Evolutionary conservation across 495 filamentous ascomycete species (phyloP), one percentile per base, ranked within the genome.

Genomic region (Penicillium pancosmium): DNA sequence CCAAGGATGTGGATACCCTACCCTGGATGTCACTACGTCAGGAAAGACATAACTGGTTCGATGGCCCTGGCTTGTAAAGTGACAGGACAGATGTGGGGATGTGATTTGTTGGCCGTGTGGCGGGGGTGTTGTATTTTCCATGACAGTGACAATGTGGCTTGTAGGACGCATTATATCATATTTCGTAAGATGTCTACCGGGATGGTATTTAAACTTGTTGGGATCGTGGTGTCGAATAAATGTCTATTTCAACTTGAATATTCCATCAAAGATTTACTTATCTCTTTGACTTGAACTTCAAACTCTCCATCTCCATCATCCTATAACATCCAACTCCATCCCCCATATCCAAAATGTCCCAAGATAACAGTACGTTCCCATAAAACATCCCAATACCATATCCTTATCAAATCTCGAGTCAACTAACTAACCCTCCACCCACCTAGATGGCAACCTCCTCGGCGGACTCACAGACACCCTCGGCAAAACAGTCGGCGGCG

Each of bases 401-500:
- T n/a, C n/a, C n/a, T 3, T 4, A 23, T 23, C 18, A 36, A 1
- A 13, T 31, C 8, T 7, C 8, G 5, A 19, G 3, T 3, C 36
- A 40, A n/a, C 15, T 31, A 31, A 31, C 50, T 7, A 19, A 0
- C 43, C 19, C 27, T 21, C 34, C 38, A 47, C 31, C 31, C 6
- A 36, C 12, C 19, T 31, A 57, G 54, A 52, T 50, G 65, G 62
- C 54, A 66, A 67, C 40, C 65, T 77, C 52, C 57, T 77, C 41
- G 66, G 70, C 25, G 71, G 71, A 21, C 48, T 77, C 13, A 65
- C 66, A 54, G 67, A 77, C 54, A 74, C 73, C 36, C 25, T 74
- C 35, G 74, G 73, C 48, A 70, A 73, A 43, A 77, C 74, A 23
- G 69, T 77, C 34, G 65, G 65, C 55, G 72, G 73, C 57, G 61